A percentile compares a stretch with the other conserved stretches of the same genome.
Conservation (phyloP, 805 yeast species). For the Candida pini region DNA sequence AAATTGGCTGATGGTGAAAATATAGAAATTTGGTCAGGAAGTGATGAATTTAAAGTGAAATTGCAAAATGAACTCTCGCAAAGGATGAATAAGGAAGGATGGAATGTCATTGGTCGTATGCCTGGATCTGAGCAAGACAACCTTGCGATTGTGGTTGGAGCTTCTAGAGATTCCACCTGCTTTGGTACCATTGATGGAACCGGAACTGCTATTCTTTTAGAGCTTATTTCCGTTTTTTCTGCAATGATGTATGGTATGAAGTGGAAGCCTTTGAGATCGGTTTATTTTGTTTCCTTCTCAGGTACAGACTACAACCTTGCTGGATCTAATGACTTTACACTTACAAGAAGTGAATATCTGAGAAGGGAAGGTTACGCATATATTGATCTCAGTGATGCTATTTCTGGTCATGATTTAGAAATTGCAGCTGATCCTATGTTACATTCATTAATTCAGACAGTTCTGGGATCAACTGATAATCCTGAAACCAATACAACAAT, state of each 20-base stretch:
- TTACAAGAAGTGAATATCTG: slow-evolving; percentile 46
- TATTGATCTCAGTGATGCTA: slow-evolving; percentile 66
- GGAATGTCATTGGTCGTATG: slow-evolving; percentile 77
- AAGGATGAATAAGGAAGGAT: slow-evolving; percentile 55
- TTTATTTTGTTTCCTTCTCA: slow-evolving; percentile 80
- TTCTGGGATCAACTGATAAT: slow-evolving; percentile 28
- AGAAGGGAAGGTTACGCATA: slow-evolving; percentile 60
- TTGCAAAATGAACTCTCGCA: slow-evolving; percentile 35
- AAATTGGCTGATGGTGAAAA: slow-evolving; percentile 15
- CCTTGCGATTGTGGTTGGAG: slow-evolving; percentile 71
- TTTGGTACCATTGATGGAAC: slow-evolving; percentile 73
- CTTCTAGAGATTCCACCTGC: slow-evolving; percentile 65
- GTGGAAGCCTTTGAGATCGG: slow-evolving; percentile 81
- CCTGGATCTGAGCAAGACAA: slow-evolving; percentile 76
- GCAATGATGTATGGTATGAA: slow-evolving; percentile 54
- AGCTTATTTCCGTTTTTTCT: slow-evolving; percentile 63
- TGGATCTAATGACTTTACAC: slow-evolving; percentile 78
- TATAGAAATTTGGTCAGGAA: slow-evolving; percentile 42
- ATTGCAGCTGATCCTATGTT: slow-evolving; percentile 57
- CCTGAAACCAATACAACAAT: slow-evolving; percentile 21
- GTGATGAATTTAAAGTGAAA: slow-evolving; percentile 21
- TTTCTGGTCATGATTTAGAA: slow-evolving; percentile 46
- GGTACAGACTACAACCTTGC: slow-evolving; percentile 76
- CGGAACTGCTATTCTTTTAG: slow-evolving; percentile 68
- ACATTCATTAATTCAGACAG: slow-evolving; percentile 39